Evolutionary conservation across 116 monocot genomes (phyloP), one percentile per base, ranked within the genome.

Genomic region (Papilionanthe hybrid): DNA sequence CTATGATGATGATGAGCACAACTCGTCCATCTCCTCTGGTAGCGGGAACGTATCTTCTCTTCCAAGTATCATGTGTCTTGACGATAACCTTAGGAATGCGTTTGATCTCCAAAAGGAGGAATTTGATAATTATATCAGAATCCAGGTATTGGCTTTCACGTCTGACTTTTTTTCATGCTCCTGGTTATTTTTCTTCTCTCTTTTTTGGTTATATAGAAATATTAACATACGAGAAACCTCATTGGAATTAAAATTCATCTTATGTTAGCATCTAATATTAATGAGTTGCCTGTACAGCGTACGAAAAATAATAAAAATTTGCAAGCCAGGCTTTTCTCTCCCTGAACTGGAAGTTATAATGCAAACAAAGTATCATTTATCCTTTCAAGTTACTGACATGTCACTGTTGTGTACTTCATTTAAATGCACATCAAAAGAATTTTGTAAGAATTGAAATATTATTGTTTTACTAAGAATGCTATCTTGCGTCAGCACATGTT

Each of bases 1-100:
- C 45, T 84, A 89, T 75, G 92, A 92, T 44, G 89, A 92, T 23
- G 89, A 92, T 75, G 92, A 89, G 72, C 89, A 63, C 74, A 87
- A 89, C 48, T 92, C 92, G 5, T 84, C 89, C 44, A 82, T 87
- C 23, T 87, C 89, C 32, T 82, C 92, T 32, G 85, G 85, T n/a
- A 80, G 87, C 78, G 86, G 86, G 27, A 85, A 75, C 80, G 67
- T 89, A 37, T 50, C 72, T 28, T 79, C 80, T 18, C 75, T 92
- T 37, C 89, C 89, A 27, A 37, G 81, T 48, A 68, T 78, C 15
- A 75, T 66, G 49, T 89, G 84, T 72, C 73, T 92, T 82, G 78
- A 47, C 65, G 83, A 87, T 45, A 83, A 84, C 80, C 9, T 87
- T 55, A 87, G 78, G 77, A 30, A 66, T 78, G 85, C 89, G 63